These are phyloP conservation scores for Neopestalotiopsis clavispora DNA, from an alignment of 2,329 filamentous ascomycete genomes.

Conservation along the genomic window DNA sequence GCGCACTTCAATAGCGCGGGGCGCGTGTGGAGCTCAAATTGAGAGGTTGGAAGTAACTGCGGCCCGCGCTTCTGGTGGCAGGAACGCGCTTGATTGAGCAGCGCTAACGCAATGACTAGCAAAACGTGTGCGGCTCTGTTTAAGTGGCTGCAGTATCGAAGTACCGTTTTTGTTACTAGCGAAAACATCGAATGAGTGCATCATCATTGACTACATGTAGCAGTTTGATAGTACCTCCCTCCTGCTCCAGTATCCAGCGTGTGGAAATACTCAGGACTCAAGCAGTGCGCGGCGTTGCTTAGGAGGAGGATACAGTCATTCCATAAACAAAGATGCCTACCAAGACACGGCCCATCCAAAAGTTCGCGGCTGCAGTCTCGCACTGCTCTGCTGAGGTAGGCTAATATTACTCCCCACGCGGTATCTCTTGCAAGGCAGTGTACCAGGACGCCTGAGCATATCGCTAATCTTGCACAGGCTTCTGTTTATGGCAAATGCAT, in stretches of 20 bases:
- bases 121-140: background rate
- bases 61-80: background rate
- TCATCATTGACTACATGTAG: background rate
- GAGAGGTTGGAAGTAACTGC: background rate
- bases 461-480: slow-evolving; percentile 58
- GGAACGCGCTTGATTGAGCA: background rate
- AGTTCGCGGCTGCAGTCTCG: slow-evolving; percentile 57
- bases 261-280: background rate
- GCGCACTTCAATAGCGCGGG: background rate
- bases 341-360: slow-evolving; percentile 56
- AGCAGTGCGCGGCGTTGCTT: background rate
- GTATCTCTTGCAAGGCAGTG: background rate
- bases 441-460: background rate
- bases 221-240: background rate
- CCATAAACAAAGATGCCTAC: slow-evolving; percentile 23
- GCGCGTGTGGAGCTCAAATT: background rate
- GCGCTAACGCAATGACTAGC: background rate
- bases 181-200: background rate
- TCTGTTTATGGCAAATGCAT: slow-evolving; percentile 90
- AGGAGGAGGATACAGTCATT: background rate
- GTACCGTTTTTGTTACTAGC: background rate
- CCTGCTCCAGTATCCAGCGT: background rate
- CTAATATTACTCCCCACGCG: background rate
- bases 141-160: background rate
- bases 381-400: slow-evolving; percentile 61